Conservation (phyloP, 2,329 filamentous ascomycete genomes). For the Ophiocordyceps australis region DNA sequence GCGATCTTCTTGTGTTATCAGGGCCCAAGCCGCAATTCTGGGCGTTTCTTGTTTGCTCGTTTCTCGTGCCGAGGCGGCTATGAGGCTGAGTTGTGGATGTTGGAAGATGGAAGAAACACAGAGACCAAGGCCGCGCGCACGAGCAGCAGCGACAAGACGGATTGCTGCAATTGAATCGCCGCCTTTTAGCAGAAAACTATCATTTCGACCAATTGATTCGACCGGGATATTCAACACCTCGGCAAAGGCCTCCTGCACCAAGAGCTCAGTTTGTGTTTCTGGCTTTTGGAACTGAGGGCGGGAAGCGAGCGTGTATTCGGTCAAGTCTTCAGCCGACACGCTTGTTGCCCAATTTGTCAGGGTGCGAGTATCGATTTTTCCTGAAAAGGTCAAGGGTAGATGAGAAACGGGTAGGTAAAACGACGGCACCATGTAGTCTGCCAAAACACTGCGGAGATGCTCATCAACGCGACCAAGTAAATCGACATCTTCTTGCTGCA, state of each 20-base stretch:
- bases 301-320: neutral
- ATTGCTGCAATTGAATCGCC: neutral
- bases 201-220: neutral
- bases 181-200: neutral
- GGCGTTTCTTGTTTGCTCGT: neutral
- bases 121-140: neutral
- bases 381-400: slow-evolving; percentile 4
- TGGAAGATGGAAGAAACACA: neutral
- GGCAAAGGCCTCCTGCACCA: neutral
- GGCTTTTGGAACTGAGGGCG: neutral
- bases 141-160: neutral
- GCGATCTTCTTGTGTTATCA: too few relatives aligned
- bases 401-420: slow-evolving; percentile 1
- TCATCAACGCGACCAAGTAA: too few relatives aligned
- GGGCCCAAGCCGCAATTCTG: too few relatives aligned
- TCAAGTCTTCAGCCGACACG: neutral
- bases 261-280: neutral
- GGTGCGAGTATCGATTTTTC: slow-evolving; percentile 2
- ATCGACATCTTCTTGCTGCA: too few relatives aligned
- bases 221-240: neutral
- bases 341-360: neutral
- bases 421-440: slow-evolving; percentile 4
- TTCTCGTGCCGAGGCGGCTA: neutral
- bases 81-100: neutral
- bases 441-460: too few relatives aligned